phyloP scores from a whole-genome alignment of 495 filamentous ascomycete genomes.

The Achaetomiella virescens region DNA sequence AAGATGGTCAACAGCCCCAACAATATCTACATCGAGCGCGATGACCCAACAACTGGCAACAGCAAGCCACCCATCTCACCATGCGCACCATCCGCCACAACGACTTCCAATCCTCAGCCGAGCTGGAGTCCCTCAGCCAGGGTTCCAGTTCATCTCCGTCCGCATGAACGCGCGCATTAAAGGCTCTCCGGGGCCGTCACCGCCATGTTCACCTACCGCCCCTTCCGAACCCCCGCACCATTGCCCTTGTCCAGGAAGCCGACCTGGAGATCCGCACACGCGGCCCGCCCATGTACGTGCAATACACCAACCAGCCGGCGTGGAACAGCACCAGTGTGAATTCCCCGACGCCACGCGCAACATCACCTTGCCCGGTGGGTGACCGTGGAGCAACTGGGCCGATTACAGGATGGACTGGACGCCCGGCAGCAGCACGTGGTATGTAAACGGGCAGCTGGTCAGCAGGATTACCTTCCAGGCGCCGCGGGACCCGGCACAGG shows the following conservation, averaged over 20 bases:
- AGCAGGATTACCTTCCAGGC: conserved; percentile 56
- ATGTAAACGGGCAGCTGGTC: conserved; percentile 51
- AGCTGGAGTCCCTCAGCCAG: conserved; percentile 52
- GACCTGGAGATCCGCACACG: conserved; percentile 71
- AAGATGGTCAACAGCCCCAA: conserved; percentile 56
- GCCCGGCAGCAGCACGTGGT: conserved; percentile 55
- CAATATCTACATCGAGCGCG: conserved; percentile 56
- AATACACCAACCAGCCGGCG: conserved; percentile 71
- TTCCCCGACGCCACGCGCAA: conserved; percentile 42
- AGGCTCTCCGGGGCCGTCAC: conserved; percentile 53
- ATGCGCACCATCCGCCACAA: conserved; percentile 53
- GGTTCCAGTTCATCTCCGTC: conserved; percentile 55
- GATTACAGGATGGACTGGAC: conserved; percentile 70
- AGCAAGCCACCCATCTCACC: conserved; percentile 48
- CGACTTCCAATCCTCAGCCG: conserved; percentile 54
- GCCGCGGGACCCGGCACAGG: conserved; percentile 51
- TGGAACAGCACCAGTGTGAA: conserved; percentile 38
- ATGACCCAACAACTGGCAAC: conserved; percentile 20
- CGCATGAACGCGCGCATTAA: conserved; percentile 53
- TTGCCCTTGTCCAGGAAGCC: conserved; percentile 56
- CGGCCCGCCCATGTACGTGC: conserved; percentile 49
- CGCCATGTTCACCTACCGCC: too few species aligned
- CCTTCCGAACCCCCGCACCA: conserved; percentile 21
- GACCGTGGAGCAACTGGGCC: conserved; percentile 61
- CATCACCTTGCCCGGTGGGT: conserved; percentile 34